Evolutionary conservation across 176 grass and related monocot species (phyloP), one percentile per base, ranked within the genome.

Genomic region (Musa schizocarpa): DNA sequence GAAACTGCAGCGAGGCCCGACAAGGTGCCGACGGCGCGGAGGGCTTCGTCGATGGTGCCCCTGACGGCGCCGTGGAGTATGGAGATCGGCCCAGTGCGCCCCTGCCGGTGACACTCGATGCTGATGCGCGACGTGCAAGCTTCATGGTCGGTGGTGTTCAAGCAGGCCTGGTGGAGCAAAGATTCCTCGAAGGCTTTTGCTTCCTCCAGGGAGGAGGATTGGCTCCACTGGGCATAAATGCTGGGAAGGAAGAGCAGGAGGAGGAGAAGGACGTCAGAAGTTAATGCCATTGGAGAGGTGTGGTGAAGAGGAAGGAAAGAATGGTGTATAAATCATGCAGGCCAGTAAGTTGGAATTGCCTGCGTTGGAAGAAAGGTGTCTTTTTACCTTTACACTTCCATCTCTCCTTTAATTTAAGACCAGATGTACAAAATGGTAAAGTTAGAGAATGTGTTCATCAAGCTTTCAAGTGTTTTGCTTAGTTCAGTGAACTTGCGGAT

Each of bases 101-200:
- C 79, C 21, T 69, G 68, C 11, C 84, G 76, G 6, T 72, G 21
- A 11, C 79, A 81, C 10, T 81, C 88, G 52, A 68, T 81, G 70
- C 78, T 74, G 79, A 97, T 77, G 25, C 90, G 90, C 43, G 82
- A 64, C 51, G 83, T 69, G 78, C 94, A 97, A 0, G 80, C 74
- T 11, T 63, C 69, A 26, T 13, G 62, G 34, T 74, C 75, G 2
- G 75, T 48, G 1, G 73, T 86, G 78, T 98, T 91, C 75, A 98
- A 84, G 84, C 94, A 98, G 53, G 94, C 94, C 84, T 93, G 90
- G 49, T 74, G 88, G 12, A 98, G 68, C 65, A 98, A 83, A 14
- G 86, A 86, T 8, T 77, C 78, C 79, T 98, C 94, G 74, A 91
- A 98, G 72, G 90, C 81, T 75, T 87, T 78, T n/a, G 85, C 81